phyloP scores from a whole-genome alignment of 2,329 filamentous ascomycete species.

The Ascochyta viciae-villosae region DNA sequence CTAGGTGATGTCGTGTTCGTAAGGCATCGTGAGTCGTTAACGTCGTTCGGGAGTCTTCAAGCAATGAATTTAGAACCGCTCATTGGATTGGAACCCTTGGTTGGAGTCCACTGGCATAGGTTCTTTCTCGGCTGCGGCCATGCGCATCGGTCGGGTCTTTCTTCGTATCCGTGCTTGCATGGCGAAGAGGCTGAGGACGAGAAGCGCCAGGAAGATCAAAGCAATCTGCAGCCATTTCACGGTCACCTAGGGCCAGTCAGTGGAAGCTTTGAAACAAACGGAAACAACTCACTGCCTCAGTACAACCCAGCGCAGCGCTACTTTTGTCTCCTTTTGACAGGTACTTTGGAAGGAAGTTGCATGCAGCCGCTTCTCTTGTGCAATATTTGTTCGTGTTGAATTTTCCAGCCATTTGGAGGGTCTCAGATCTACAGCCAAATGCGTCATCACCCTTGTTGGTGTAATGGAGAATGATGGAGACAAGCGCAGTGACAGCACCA shows the following conservation, averaged over 20 bases:
- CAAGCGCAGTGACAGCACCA: slow-evolving; percentile 28
- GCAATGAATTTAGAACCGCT: neutral
- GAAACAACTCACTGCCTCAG: slow-evolving; percentile 33
- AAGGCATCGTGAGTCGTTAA: slow-evolving; percentile 7
- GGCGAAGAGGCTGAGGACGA: slow-evolving; percentile 32
- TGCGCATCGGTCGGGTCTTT: slow-evolving; percentile 23
- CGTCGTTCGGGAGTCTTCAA: neutral
- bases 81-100: slow-evolving; percentile 5
- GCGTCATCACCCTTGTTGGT: slow-evolving; percentile 33
- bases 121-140: slow-evolving; percentile 7
- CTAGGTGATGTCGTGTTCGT: slow-evolving; percentile 1
- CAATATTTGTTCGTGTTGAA: slow-evolving; percentile 38
- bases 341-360: slow-evolving; percentile 30
- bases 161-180: slow-evolving; percentile 32
- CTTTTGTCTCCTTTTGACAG: slow-evolving; percentile 19
- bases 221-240: slow-evolving; percentile 42
- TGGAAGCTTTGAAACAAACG: neutral
- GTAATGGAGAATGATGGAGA: slow-evolving; percentile 35
- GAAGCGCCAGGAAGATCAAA: slow-evolving; percentile 26
- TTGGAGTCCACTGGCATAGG: slow-evolving; percentile 9
- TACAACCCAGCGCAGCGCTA: slow-evolving; percentile 31
- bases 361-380: slow-evolving; percentile 37
- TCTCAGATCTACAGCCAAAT: slow-evolving; percentile 35
- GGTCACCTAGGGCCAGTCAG: slow-evolving; percentile 22
- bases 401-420: slow-evolving; percentile 27